These are phyloP conservation scores for Talaromyces sp. DNA, from an alignment of 2,329 filamentous ascomycete genomes.

Conservation along the genomic window DNA sequence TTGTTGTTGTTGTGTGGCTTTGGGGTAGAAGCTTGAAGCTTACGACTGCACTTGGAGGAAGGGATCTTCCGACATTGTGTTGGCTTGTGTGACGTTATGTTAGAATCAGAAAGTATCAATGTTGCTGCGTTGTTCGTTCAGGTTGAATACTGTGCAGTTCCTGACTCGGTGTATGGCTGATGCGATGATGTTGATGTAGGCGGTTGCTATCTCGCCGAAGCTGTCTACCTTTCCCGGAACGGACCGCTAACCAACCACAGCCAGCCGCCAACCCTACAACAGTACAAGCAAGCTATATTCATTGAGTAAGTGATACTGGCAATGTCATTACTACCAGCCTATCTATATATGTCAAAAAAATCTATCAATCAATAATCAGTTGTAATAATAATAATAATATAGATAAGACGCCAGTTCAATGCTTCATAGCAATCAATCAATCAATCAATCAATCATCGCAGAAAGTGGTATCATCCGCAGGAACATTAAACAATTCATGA, in stretches of 20 bases:
- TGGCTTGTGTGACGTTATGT: too few relatives aligned
- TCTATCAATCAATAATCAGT: background rate
- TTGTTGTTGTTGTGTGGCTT: background rate
- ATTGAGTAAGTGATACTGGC: background rate
- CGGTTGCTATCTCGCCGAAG: background rate
- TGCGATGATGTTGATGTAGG: background rate
- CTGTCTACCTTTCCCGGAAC: background rate
- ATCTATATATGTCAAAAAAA: conserved; percentile 8
- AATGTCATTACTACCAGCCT: background rate
- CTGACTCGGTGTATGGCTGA: background rate
- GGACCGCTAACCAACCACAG: background rate
- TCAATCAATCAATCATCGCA: conserved; percentile 14
- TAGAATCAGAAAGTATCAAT: too few relatives aligned
- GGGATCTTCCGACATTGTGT: conserved; percentile 34
- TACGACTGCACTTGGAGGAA: conserved; percentile 51
- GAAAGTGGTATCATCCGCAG: conserved; percentile 19
- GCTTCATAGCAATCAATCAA: conserved; percentile 11
- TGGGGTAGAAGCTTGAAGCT: conserved; percentile 19
- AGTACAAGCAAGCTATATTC: background rate
- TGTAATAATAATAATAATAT: background rate
- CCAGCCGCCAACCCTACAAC: background rate
- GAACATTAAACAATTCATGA: background rate
- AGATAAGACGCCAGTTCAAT: conserved; percentile 14
- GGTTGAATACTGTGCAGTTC: background rate
- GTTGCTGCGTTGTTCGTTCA: background rate